These are phyloP conservation scores for Phytophthora europaea DNA, from an alignment of 352 stramenopile species.

Conservation along the genomic window DNA sequence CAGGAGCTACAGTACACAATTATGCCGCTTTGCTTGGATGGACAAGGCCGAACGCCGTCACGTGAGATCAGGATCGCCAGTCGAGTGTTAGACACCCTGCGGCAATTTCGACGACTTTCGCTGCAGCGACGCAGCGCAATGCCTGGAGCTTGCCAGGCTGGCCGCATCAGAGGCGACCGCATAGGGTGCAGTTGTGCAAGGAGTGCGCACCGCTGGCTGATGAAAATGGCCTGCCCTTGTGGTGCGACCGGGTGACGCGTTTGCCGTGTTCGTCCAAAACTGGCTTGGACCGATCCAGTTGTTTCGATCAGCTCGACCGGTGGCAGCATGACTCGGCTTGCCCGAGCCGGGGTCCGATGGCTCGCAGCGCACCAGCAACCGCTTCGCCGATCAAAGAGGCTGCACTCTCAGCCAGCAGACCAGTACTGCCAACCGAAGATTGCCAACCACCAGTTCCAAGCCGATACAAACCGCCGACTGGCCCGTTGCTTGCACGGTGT, in stretches of 20 bases:
- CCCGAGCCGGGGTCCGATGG: neutral
- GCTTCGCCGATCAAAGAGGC: neutral
- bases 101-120: too few species aligned
- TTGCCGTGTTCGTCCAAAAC: constrained; percentile 33
- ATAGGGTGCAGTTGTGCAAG: neutral
- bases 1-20: neutral
- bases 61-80: neutral
- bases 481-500: constrained; percentile 14
- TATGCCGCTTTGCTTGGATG: neutral
- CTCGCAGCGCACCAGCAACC: neutral
- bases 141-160: neutral
- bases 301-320: neutral
- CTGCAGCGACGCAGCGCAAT: neutral
- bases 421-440: neutral
- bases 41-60: neutral
- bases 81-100: neutral
- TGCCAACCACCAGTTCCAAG: neutral
- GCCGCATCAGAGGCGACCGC: neutral
- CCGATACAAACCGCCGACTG: neutral
- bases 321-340: neutral
- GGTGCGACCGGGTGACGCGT: constrained; percentile 11
- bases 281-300: neutral
- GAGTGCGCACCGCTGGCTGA: neutral
- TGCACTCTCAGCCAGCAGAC: neutral
- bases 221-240: constrained; percentile 22